These are phyloP conservation scores for Haematococcus sp. DNA, from an alignment of 139 green algal species.

Conservation along the genomic window DNA sequence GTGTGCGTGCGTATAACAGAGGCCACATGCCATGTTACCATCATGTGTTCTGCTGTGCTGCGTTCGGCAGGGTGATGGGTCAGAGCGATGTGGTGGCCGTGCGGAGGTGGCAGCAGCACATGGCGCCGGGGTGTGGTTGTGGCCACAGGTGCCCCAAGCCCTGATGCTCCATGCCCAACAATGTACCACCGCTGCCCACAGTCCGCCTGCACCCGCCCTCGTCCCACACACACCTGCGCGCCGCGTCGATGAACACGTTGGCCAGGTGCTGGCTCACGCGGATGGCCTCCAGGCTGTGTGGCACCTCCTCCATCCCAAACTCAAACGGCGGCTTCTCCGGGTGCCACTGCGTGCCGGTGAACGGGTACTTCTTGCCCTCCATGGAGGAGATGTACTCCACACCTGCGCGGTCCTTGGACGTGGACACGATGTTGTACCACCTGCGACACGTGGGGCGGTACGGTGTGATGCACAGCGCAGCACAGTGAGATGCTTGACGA, in stretches of 20 bases:
- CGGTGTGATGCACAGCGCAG: no score
- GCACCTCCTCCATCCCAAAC: slow-evolving; percentile 71
- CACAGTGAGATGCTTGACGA: no score
- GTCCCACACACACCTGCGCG: slow-evolving; percentile 5
- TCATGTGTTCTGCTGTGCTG: no score
- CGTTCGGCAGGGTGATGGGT: neutral
- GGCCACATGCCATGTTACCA: no score
- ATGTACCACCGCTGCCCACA: no score
- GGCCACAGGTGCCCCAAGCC: no score
- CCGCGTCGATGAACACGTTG: slow-evolving; percentile 70
- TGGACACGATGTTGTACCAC: slow-evolving; percentile 17
- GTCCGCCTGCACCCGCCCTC: no score
- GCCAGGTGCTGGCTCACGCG: slow-evolving; percentile 61
- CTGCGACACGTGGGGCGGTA: no score
- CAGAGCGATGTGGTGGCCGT: neutral
- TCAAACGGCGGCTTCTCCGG: slow-evolving; percentile 83
- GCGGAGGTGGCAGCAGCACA: neutral
- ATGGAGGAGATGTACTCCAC: slow-evolving; percentile 74
- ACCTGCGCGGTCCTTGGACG: slow-evolving; percentile 60
- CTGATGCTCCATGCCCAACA: no score
- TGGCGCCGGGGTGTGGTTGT: neutral
- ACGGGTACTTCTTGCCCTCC: slow-evolving; percentile 79
- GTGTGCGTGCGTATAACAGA: no score
- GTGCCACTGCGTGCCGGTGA: slow-evolving; percentile 82
- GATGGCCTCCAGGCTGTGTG: slow-evolving; percentile 73